Evolutionary conservation across 192 early-diverging fungal species (phyloP).

Genomic region (Entomortierella lignicola): DNA sequence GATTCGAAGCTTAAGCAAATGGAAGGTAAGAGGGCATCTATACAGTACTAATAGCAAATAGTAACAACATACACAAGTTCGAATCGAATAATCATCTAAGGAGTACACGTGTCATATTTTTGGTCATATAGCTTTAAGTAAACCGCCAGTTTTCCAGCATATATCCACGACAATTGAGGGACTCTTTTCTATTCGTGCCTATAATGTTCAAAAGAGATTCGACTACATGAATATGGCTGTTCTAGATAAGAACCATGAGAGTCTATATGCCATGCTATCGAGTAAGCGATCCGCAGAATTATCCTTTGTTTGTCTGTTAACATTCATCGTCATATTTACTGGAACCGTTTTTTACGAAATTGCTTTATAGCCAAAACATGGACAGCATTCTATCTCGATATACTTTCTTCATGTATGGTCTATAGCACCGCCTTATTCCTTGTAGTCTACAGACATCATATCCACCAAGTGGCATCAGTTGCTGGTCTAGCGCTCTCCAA

Average conservation of each 20-base stretch:
- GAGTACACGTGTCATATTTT: too few relatives aligned
- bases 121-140: slow-evolving; percentile 15
- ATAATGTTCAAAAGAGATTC: slow-evolving; percentile 65
- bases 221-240: slow-evolving; percentile 61
- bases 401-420: slow-evolving; percentile 67
- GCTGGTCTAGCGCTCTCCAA: slow-evolving; percentile 43
- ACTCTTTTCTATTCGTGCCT: slow-evolving; percentile 76
- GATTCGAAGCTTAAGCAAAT: slow-evolving; percentile 32
- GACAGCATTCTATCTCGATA: slow-evolving; percentile 68
- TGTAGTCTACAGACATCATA: slow-evolving; percentile 50
- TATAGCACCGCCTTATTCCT: slow-evolving; percentile 70
- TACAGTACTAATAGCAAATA: too few relatives aligned
- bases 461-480: slow-evolving; percentile 18
- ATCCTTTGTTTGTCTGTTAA: neutral
- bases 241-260: slow-evolving; percentile 66
- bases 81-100: too few relatives aligned
- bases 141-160: slow-evolving; percentile 52
- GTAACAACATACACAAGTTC: too few relatives aligned
- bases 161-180: slow-evolving; percentile 73
- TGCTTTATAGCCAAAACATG: slow-evolving; percentile 59
- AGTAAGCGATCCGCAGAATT: neutral
- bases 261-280: slow-evolving; percentile 47
- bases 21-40: slow-evolving; percentile 15
- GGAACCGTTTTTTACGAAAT: too few relatives aligned
- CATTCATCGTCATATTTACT: too few relatives aligned